Base-by-base conservation (phyloP, 2,329 filamentous ascomycete genomes). In the Arthrobotrys pseudoclavata region DNA sequence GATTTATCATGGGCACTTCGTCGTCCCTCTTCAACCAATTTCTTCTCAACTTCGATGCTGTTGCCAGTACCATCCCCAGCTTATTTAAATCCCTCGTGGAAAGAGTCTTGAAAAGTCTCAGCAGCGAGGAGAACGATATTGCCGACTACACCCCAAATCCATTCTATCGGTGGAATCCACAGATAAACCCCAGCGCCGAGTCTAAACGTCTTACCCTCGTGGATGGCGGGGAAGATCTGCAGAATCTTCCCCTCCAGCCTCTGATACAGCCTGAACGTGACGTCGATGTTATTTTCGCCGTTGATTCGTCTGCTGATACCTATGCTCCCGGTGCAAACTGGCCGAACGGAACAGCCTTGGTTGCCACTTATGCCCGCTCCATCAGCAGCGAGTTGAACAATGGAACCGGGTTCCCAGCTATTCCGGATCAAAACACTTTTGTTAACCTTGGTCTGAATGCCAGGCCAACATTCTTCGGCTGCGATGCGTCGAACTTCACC, bases 1-100 rank as follows among this genome's bases (percentile, higher is more conserved):
- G 92, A 7, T 97, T 89, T 82, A 86, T 97, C 34, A 93, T 97
- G 89, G 94, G 94, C 63, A 97, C 94, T 0, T 93, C 91, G 24
- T 93, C 91, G 0, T 91, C 92, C 0, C 87, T 97, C 1, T 97
- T 97, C 87, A 97, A 97, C 84, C 86, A 90, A 81, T 88, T 92
- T 81, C 84, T 97, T 20, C 86, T 94, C 1, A 84, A 88, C 12
- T 85, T 95, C 69, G 87, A 92, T 79, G 12, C 10, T 37, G 82
- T 89, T 12, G 86, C 86, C 0, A 82, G 81, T 3, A 83, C 87
- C 29, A 48, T 76, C 20, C 64, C 71, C 9, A 68, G 20, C 7
- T 13, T 63, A n/a, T 81, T 92, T 15, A 82, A 83, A 1, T 79
- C 84, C 20, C 82, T 94, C 7, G 85, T 94, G 1, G 72, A 82